These are phyloP conservation scores for Pichia kluyveri DNA, from an alignment of 805 yeast species.

Conservation along the genomic window DNA sequence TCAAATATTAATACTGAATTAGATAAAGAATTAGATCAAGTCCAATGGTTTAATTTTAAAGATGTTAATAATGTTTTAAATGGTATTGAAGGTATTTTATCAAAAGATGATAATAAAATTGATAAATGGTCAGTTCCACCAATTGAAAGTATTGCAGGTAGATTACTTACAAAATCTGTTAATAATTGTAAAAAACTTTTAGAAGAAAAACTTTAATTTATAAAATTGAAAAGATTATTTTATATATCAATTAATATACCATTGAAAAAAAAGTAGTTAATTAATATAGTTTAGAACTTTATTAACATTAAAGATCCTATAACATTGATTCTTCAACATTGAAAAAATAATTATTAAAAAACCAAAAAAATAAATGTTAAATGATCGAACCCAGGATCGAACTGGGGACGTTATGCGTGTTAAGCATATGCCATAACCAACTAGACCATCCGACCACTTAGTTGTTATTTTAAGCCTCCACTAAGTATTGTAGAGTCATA, in stretches of 20 bases:
- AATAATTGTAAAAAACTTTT: not conserved
- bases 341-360: too few relatives aligned
- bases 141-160: constrained; percentile 7
- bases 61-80: constrained; percentile 31
- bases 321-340: too few relatives aligned
- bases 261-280: too few relatives aligned
- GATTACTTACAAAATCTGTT: not conserved
- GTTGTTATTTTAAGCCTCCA: too few relatives aligned
- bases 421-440: constrained; percentile 99
- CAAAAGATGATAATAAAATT: not conserved
- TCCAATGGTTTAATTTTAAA: constrained; percentile 67
- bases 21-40: constrained; percentile 81
- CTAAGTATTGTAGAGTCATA: too few relatives aligned
- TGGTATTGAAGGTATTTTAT: not conserved
- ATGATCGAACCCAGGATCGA: constrained; percentile 99
- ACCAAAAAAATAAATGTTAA: constrained; percentile 3
- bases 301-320: too few relatives aligned
- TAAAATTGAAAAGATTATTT: not conserved
- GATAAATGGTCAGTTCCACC: constrained; percentile 5
- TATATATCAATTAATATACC: too few relatives aligned
- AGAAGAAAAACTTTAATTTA: not conserved
- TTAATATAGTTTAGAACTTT: too few relatives aligned
- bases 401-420: constrained; percentile 99
- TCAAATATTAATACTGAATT: constrained; percentile 54
- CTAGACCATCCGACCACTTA: constrained; percentile 92